Conservation (phyloP, 2,329 filamentous ascomycete species). For the Neopestalotiopsis clavispora region DNA sequence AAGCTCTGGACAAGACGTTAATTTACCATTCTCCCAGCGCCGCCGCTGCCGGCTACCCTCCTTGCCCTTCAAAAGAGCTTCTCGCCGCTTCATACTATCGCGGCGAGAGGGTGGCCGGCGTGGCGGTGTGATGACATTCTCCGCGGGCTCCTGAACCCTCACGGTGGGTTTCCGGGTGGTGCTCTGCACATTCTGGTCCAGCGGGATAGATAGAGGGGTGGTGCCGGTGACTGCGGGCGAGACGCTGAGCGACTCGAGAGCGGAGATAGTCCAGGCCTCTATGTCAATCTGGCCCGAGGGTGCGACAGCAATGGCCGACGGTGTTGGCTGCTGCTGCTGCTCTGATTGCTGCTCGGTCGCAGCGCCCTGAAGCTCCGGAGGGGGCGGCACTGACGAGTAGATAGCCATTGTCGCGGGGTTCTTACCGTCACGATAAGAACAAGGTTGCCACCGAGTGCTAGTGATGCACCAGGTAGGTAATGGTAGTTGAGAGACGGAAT, state of each 20-base stretch:
- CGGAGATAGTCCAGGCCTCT: conserved; percentile 69
- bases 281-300: conserved; percentile 56
- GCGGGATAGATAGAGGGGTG: conserved; percentile 73
- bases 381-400: conserved; percentile 58
- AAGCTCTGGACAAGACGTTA: conserved; percentile 5
- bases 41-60: conserved; percentile 86
- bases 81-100: conserved; percentile 67
- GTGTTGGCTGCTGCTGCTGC: conserved; percentile 18
- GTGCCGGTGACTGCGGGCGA: conserved; percentile 63
- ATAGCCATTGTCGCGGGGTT: conserved; percentile 43
- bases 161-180: conserved; percentile 32
- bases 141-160: conserved; percentile 33
- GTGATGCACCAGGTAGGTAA: not conserved
- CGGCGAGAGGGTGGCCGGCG: conserved; percentile 52
- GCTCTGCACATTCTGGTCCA: conserved; percentile 59
- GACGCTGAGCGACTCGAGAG: conserved; percentile 60
- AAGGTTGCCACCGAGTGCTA: not conserved
- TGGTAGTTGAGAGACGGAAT: not conserved
- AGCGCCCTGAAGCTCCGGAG: conserved; percentile 40
- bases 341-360: conserved; percentile 25
- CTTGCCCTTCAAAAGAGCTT: conserved; percentile 84
- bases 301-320: conserved; percentile 27
- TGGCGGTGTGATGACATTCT: conserved; percentile 35
- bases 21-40: conserved; percentile 91
- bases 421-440: not conserved